Percentiles rank a stretch among this genome's conserved stretches.
Evolutionary conservation across 345 rosid species (phyloP).

Genomic region (Limnanthes douglasii): DNA sequence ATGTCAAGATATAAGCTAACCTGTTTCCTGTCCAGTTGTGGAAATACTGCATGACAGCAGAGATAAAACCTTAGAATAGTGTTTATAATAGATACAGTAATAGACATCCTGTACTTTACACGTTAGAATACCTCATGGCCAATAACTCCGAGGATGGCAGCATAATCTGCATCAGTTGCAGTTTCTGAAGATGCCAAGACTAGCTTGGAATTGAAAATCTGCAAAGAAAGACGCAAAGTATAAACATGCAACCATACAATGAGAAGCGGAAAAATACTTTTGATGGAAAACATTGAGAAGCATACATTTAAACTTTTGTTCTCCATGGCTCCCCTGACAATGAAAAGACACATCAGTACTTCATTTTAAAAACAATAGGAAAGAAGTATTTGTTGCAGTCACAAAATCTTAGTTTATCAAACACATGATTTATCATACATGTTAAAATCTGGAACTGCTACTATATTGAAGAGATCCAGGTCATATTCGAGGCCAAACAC

Average conservation of each 20-base stretch:
- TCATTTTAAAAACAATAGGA: background rate
- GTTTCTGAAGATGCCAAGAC: slow-evolving; percentile 98
- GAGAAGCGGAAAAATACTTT: background rate
- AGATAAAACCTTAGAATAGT: slow-evolving; percentile 3
- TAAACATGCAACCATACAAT: no score
- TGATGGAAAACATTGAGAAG: slow-evolving; percentile 3
- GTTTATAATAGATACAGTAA: no score
- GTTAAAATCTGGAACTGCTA: slow-evolving; percentile 95
- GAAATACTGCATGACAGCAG: slow-evolving; percentile 62
- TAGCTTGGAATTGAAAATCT: slow-evolving; percentile 97
- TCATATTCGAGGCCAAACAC: slow-evolving; percentile 98
- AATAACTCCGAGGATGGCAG: slow-evolving; percentile 93
- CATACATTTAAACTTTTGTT: slow-evolving; percentile 96
- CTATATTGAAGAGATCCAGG: slow-evolving; percentile 96
- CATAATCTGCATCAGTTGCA: slow-evolving; percentile 90
- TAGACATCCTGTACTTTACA: background rate
- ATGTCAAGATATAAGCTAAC: slow-evolving; percentile 24
- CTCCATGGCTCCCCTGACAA: slow-evolving; percentile 99
- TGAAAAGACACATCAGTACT: slow-evolving; percentile 8
- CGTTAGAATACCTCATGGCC: slow-evolving; percentile 77
- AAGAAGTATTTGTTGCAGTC: slow-evolving; percentile 1
- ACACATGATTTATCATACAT: slow-evolving; percentile 37
- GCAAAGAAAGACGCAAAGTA: slow-evolving; percentile 11
- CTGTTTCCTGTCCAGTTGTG: slow-evolving; percentile 99
- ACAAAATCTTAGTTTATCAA: background rate